Conservation (phyloP, 805 yeast species). For the Cyberlindnera japonica region DNA sequence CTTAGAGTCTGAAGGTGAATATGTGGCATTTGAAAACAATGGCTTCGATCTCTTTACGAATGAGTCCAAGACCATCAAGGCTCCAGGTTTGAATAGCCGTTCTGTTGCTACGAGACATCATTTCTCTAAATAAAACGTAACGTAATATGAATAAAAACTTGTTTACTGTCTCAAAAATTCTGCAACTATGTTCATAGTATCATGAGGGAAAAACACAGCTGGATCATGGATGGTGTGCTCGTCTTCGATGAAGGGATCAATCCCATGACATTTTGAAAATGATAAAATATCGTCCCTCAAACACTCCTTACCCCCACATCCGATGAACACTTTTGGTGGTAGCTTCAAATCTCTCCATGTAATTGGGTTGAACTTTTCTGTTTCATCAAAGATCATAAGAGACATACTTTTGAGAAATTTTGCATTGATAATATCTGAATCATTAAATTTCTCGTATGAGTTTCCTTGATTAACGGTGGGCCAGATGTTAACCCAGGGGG, state of each 20-base stretch:
- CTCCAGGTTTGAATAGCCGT: slow-evolving; percentile 2
- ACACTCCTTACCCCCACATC: slow-evolving; percentile 13
- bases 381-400: neutral
- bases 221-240: slow-evolving; percentile 1
- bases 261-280: neutral
- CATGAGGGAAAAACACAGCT: slow-evolving; percentile 2
- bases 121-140: slow-evolving; percentile 4
- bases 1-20: slow-evolving; percentile 26
- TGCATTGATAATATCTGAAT: slow-evolving; percentile 6
- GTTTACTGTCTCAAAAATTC: too few relatives aligned
- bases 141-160: too few relatives aligned
- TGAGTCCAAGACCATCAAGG: slow-evolving; percentile 11
- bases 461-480: slow-evolving; percentile 1
- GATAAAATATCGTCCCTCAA: slow-evolving; percentile 12
- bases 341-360: slow-evolving; percentile 1
- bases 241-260: neutral
- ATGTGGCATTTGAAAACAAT: slow-evolving; percentile 36
- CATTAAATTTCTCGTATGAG: slow-evolving; percentile 1
- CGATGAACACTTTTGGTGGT: slow-evolving; percentile 6
- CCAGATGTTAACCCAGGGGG: slow-evolving; percentile 20
- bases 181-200: too few relatives aligned
- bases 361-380: neutral
- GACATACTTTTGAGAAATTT: slow-evolving; percentile 2
- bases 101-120: slow-evolving; percentile 8
- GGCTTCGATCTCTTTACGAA: slow-evolving; percentile 48